Evolutionary conservation across 306 rosid genomes (phyloP).

Genomic region (Lotus japonicus): DNA sequence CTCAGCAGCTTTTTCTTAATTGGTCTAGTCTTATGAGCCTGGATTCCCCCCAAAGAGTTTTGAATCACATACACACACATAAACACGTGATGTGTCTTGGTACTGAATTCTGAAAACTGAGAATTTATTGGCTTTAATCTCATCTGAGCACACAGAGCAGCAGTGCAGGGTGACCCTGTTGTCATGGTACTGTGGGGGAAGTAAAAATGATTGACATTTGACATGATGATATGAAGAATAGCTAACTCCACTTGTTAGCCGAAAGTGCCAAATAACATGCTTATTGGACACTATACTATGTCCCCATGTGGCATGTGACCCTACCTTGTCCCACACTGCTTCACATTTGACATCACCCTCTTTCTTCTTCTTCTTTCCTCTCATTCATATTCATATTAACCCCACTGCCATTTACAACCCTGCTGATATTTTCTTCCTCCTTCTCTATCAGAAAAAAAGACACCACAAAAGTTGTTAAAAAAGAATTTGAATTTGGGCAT

Average conservation of each 20-base stretch:
- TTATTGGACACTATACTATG: conserved; percentile 13
- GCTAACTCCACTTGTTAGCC: conserved; percentile 26
- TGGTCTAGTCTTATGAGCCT: background rate
- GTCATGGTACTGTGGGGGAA: background rate
- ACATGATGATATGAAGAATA: background rate
- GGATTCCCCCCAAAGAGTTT: background rate
- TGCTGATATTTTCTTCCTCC: background rate
- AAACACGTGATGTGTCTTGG: background rate
- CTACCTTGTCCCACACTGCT: conserved; percentile 12
- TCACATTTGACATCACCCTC: conserved; percentile 8
- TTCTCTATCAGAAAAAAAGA: background rate
- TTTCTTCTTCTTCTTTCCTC: background rate
- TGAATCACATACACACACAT: background rate
- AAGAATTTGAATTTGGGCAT: background rate
- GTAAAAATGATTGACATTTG: background rate
- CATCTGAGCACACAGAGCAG: background rate
- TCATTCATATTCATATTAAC: background rate
- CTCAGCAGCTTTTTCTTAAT: background rate
- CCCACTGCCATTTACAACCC: background rate
- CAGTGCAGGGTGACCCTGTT: background rate
- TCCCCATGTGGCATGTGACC: conserved; percentile 62
- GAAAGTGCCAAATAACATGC: conserved; percentile 38
- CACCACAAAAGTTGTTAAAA: background rate
- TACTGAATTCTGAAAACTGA: background rate
- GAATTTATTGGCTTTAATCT: background rate